Percentiles rank a stretch among this genome's conserved stretches.
These are phyloP conservation scores for Huntiella bhutanensis DNA, from an alignment of 2,329 filamentous ascomycete genomes.

Conservation along the genomic window DNA sequence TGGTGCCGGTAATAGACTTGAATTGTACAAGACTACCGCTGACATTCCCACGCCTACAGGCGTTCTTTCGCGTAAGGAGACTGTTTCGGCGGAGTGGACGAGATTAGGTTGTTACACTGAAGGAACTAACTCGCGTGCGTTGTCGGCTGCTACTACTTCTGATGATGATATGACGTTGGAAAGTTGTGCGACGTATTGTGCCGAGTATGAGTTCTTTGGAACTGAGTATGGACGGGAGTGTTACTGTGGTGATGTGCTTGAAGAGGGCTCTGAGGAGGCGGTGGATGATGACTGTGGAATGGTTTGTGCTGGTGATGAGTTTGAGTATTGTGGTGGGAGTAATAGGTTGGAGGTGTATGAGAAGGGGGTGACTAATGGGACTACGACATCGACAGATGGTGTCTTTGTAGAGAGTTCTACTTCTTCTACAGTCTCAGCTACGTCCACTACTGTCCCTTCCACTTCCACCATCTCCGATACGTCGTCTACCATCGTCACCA, in stretches of 20 bases:
- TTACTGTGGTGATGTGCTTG: conserved; percentile 20
- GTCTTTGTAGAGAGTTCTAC: no score
- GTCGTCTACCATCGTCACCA: neutral
- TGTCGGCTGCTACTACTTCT: conserved; percentile 17
- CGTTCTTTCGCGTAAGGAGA: conserved; percentile 16
- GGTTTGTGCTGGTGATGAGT: conserved; percentile 11
- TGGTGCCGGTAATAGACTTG: conserved; percentile 24
- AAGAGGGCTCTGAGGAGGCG: conserved; percentile 14
- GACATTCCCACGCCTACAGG: conserved; percentile 17
- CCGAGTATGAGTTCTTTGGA: conserved; percentile 22
- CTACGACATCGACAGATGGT: neutral
- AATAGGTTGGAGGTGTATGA: conserved; percentile 19
- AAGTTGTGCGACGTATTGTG: conserved; percentile 23
- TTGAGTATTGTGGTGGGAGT: conserved; percentile 10
- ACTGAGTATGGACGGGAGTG: conserved; percentile 13
- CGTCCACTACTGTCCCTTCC: neutral
- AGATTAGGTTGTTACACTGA: conserved; percentile 24
- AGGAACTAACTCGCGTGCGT: conserved; percentile 17
- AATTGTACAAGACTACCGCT: conserved; percentile 24
- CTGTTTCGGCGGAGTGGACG: conserved; percentile 19
- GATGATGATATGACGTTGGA: conserved; percentile 21
- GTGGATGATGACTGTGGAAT: conserved; percentile 10
- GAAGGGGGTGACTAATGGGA: neutral
- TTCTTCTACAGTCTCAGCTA: neutral
- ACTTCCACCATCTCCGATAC: neutral